Base-by-base conservation (phyloP, 2,329 filamentous ascomycete species). In the Pezicula carpinea region DNA sequence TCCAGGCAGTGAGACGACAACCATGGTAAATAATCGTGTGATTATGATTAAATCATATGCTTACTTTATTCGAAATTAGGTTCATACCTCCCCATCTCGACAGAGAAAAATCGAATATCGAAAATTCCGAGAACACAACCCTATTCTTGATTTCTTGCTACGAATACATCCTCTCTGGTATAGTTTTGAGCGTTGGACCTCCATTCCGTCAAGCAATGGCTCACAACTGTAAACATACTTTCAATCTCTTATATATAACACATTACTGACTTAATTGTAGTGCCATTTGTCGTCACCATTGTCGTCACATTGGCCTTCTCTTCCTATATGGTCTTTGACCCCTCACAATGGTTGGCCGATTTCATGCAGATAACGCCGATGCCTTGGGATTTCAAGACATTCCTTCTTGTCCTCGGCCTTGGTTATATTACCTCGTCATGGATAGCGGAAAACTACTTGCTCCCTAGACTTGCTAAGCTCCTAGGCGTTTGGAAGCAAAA, bases 111-210 rank as follows among this genome's bases (percentile, higher is more conserved):
- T 85, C 87, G 19, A 95, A 93, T 62, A 85, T 91, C 44, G 77
- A 85, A 59, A 97, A 97, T 66, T 96, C 89, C 8, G 87, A 97
- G 60, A 97, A 99, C 60, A 96, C 92, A 0, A 83, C 87, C 0
- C 72, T 99, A 1, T 99, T 99, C 71, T 70, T 97, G 23, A 74
- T 91, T 5, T 95, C 87, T 2, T 96, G 90, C 65, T 97, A 91
- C 61, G 91, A 97, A 64, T 99, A 99, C 66, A 95, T 95, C 32
- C 75, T 96, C 18, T 87, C 89, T 0, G 93, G 89, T 4, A 77
- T 97, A 33, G 86, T 97, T 1, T 75, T 99, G 23, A 95, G 87
- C 58, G 89, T 93, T n/a, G 95, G 93, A 1, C 83, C 80, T 29
- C 93, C 93, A 1, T 99, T 96, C 70, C 78, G 93, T 45, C 87